phyloP scores from a whole-genome alignment of 805 yeast genomes.

The Starmerella khaoyaiensis region DNA sequence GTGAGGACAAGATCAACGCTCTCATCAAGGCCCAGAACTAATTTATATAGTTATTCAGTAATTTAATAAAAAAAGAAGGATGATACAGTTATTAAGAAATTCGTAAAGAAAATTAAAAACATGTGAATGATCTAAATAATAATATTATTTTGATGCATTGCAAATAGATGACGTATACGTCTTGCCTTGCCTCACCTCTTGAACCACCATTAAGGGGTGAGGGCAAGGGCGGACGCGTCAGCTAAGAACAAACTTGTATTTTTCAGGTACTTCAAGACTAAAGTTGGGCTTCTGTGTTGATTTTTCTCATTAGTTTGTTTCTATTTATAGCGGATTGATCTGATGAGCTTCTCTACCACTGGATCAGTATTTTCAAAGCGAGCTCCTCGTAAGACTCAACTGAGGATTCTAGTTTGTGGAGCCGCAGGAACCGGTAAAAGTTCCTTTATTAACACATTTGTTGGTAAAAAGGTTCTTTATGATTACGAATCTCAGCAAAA shows the following conservation, averaged over 20 bases:
- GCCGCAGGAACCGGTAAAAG: slow-evolving; percentile 63
- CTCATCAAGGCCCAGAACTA: slow-evolving; percentile 90
- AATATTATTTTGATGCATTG: too few species aligned
- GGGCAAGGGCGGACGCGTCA: too few species aligned
- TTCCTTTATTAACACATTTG: slow-evolving; percentile 54
- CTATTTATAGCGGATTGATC: too few species aligned
- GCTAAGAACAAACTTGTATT: too few species aligned
- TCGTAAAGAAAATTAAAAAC: too few species aligned
- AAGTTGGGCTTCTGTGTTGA: too few species aligned
- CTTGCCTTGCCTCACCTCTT: too few species aligned
- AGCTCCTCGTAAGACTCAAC: slow-evolving; percentile 31
- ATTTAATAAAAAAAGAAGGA: background rate
- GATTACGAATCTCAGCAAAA: slow-evolving; percentile 7
- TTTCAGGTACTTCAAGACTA: slow-evolving; percentile 15
- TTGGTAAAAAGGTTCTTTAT: slow-evolving; percentile 16
- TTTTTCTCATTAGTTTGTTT: too few species aligned
- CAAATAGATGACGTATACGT: too few species aligned
- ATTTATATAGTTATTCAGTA: slow-evolving; percentile 17
- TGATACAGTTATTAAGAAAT: background rate
- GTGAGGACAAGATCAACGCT: slow-evolving; percentile 90
- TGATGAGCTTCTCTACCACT: slow-evolving; percentile 5
- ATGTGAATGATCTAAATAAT: too few species aligned
- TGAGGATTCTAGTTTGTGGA: slow-evolving; percentile 60
- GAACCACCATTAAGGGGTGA: too few species aligned
- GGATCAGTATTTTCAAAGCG: slow-evolving; percentile 35